Evolutionary conservation across 2,329 filamentous ascomycete genomes (phyloP).

Genomic region (Cladosporium sphaerospermum): DNA sequence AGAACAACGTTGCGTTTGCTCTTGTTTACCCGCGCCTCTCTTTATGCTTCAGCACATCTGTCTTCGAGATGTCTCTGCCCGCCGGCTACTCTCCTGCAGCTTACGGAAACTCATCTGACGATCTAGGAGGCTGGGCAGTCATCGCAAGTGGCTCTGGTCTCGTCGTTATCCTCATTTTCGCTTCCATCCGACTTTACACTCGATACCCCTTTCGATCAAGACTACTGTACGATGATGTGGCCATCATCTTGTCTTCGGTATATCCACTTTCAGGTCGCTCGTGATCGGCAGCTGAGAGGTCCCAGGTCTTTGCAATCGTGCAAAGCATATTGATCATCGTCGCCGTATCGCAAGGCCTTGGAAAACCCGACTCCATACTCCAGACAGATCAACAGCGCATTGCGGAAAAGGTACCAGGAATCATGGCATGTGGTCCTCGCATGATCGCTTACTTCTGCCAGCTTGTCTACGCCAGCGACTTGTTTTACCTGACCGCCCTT

Average conservation of each 20-base stretch:
- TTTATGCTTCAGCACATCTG: neutral
- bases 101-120: neutral
- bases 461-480: constrained; percentile 6
- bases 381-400: neutral
- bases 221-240: neutral
- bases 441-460: neutral
- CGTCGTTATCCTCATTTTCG: constrained; percentile 3
- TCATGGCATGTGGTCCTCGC: neutral
- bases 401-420: constrained; percentile 4
- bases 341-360: constrained; percentile 4
- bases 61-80: neutral
- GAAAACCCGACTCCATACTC: neutral
- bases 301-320: neutral
- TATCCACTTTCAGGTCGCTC: neutral
- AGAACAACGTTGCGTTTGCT: neutral
- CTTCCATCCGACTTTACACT: constrained; percentile 1
- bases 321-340: constrained; percentile 1
- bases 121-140: neutral
- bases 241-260: neutral
- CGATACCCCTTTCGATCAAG: constrained; percentile 3
- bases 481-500: neutral
- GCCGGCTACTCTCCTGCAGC: constrained; percentile 2
- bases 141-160: constrained; percentile 1
- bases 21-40: no score
- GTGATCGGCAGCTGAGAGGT: neutral